Evolutionary conservation across 2,329 filamentous ascomycete species (phyloP).

Genomic region (Diaporthe amygdali): DNA sequence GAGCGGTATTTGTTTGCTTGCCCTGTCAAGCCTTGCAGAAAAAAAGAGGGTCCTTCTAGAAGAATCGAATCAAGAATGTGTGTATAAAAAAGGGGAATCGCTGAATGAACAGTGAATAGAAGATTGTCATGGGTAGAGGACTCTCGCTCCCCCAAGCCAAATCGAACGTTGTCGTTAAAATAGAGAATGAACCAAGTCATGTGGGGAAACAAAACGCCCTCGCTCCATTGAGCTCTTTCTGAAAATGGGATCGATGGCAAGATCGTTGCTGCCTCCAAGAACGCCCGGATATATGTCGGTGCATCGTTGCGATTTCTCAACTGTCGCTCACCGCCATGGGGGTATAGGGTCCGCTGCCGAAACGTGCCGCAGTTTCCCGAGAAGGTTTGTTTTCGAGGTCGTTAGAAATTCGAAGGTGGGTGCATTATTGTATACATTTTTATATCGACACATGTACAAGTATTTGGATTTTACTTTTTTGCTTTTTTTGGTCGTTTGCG

Average conservation of each 20-base stretch:
- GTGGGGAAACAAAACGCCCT: too few relatives aligned
- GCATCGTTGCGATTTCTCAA: background rate
- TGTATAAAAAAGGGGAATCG: background rate
- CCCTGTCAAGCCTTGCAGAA: background rate
- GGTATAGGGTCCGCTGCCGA: conserved; percentile 7
- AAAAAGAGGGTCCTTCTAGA: background rate
- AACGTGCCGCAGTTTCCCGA: background rate
- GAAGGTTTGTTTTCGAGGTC: background rate
- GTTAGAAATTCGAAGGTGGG: background rate
- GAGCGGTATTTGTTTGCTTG: background rate
- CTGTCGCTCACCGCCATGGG: background rate
- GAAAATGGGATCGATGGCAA: too few relatives aligned
- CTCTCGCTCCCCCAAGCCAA: background rate
- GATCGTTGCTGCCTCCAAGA: background rate
- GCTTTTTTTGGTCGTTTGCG: background rate
- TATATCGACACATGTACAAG: background rate
- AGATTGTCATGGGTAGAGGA: background rate
- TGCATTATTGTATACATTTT: conserved; percentile 12
- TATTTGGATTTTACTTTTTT: background rate
- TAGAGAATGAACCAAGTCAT: background rate
- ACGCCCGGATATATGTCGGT: background rate
- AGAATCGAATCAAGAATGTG: background rate
- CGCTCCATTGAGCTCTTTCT: too few relatives aligned
- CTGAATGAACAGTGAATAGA: background rate
- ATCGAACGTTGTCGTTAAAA: conserved; percentile 7